A percentile compares a stretch with the other conserved stretches of the same genome.
Evolutionary conservation across 345 rosid genomes (phyloP).

Genomic region (Triadica sebifera): DNA sequence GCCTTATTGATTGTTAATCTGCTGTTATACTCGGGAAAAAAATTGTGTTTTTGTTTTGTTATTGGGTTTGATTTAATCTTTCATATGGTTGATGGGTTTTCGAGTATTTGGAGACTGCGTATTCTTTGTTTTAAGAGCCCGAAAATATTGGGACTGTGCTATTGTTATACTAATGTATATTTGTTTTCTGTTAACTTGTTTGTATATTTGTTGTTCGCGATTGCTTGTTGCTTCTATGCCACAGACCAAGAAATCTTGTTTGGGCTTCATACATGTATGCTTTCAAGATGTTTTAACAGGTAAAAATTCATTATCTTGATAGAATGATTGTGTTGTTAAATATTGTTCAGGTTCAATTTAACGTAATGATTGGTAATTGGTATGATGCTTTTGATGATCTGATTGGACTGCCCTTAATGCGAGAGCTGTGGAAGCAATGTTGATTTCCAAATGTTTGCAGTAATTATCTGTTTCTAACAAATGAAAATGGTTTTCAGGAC

Average conservation of each 20-base stretch:
- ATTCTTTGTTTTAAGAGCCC: too few relatives aligned
- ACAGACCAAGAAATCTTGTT: neutral
- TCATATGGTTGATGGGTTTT: neutral
- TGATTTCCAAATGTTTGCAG: slow-evolving; percentile 1
- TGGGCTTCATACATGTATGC: neutral
- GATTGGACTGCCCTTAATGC: neutral
- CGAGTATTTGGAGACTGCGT: too few relatives aligned
- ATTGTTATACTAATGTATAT: neutral
- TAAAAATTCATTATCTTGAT: neutral
- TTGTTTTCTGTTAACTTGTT: too few relatives aligned
- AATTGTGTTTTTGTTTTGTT: too few relatives aligned
- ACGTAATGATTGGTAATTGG: neutral
- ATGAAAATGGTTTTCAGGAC: slow-evolving; percentile 35
- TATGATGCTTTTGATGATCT: neutral
- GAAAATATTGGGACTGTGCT: neutral
- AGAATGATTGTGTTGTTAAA: neutral
- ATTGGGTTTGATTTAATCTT: neutral
- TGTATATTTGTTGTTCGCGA: neutral
- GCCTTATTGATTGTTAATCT: neutral
- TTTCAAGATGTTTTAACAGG: too few relatives aligned
- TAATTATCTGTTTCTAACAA: slow-evolving; percentile 16
- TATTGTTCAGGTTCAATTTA: neutral
- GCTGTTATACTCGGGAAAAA: neutral
- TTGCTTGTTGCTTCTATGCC: neutral
- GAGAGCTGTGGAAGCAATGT: neutral